These are phyloP conservation scores for Candida silvatica DNA, from an alignment of 805 yeast genomes.

Conservation along the genomic window DNA sequence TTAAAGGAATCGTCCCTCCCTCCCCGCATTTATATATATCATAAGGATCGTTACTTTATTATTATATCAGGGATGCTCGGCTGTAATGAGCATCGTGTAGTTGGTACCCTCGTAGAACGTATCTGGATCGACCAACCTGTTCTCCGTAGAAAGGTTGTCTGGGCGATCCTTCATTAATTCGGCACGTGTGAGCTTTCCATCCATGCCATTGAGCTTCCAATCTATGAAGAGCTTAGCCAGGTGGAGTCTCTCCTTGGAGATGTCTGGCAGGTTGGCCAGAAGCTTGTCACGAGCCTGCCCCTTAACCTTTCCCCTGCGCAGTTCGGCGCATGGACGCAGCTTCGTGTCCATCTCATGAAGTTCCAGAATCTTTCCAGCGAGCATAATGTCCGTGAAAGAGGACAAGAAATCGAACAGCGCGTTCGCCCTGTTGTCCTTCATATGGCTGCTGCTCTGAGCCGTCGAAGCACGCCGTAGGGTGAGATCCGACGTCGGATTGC, in stretches of 20 bases:
- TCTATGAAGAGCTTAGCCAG: constrained; percentile 23
- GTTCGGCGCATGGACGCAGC: neutral
- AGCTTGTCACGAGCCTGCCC: neutral
- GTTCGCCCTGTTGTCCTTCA: constrained; percentile 19
- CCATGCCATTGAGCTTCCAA: constrained; percentile 21
- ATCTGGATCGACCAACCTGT: constrained; percentile 2
- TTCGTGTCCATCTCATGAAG: constrained; percentile 2
- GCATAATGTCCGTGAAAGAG: constrained; percentile 20
- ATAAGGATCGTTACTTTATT: neutral
- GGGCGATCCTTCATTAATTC: constrained; percentile 5
- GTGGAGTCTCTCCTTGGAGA: constrained; percentile 10
- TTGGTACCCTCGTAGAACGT: constrained; percentile 7
- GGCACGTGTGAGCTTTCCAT: constrained; percentile 14
- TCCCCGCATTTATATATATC: neutral
- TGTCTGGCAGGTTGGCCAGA: neutral
- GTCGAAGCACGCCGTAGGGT: neutral
- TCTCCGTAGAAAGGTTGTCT: constrained; percentile 6
- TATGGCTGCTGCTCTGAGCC: neutral
- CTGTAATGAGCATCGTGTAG: constrained; percentile 6
- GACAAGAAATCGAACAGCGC: constrained; percentile 23
- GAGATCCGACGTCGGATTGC: constrained; percentile 2
- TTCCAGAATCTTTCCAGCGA: constrained; percentile 12
- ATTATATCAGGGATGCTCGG: constrained; percentile 3
- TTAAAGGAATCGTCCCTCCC: neutral
- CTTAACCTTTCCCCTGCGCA: neutral